Base-by-base conservation (phyloP, 345 rosid species). In the Luvunga scandens region DNA sequence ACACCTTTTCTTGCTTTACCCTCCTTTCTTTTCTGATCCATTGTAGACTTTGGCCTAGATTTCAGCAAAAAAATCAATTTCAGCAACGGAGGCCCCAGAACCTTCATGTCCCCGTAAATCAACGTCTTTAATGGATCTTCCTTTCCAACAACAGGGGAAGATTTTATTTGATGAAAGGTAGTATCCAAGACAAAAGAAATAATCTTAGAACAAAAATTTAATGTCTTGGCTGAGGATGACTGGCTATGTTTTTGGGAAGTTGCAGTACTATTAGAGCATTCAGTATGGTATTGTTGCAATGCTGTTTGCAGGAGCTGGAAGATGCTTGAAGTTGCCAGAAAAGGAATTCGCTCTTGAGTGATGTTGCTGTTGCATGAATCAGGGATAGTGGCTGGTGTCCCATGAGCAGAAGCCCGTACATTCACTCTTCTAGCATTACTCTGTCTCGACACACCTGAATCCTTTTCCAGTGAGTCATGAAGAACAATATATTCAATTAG, bases 291-390 rank as follows among this genome's bases (percentile, higher is more conserved):
- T 22, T 79, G 84, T 69, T 85, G 80, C 75, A 90, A 75, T 0
- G 75, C 77, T 72, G 75, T 78, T 74, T 83, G 85, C 83, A 91
- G 79, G 53, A 92, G 73, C 86, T 90, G 92, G 80, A 80, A 82
- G 74, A 94, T 86, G 79, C 89, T 92, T 83, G 97, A 90, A 81
- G 94, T 90, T 77, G 94, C 75, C 86, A 93, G 83, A 83, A 88
- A 91, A 53, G 89, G 81, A 66, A 82, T 79, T 73, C 42, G 83
- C 69, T 88, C 90, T 70, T 82, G 90, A 68, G 69, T 69, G 65
- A 81, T 75, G 67, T 71, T 80, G 71, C 56, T 53, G 80, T 77
- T 81, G 75, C 88, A 81, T 42, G 82, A 79, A 66, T 84, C 86
- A 73, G 50, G 42, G 61, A 77, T 82, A 65, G 73, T 81, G 24